Evolutionary conservation across 2,329 filamentous ascomycete species (phyloP), one percentile per base, ranked within the genome.

Genomic region (Torrubiella hemipterigena): DNA sequence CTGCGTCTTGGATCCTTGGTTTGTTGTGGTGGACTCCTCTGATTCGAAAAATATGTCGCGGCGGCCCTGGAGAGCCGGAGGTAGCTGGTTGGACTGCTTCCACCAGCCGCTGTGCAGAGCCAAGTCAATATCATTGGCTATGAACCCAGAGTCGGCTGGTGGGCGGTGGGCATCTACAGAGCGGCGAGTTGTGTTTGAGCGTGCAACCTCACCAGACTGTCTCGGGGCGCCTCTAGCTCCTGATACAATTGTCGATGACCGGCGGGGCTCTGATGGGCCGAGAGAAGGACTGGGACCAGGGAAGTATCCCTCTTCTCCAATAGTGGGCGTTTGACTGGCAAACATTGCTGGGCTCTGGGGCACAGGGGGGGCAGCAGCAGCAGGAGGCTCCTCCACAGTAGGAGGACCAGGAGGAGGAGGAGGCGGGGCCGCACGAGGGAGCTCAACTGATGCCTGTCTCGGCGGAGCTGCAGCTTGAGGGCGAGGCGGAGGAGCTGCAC

Each of bases 71-170:
- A 96, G 73, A 3, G 74, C 71, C 1, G 89, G 86, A 3, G 91
- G 91, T 2, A 87, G 69, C 22, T 74, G 74, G 39, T 83, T 82
- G 9, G 79, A 67, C 47, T 87, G 77, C 22, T 80, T 74, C 87
- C 89, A 98, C 91, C 91, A 98, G 30, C 78, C 71, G 13, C 75
- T 81, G 30, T 69, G 67, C 27, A 71, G 64, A 10, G 73, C 77
- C 22, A 96, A 64, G 46, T 96, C 87, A 34, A 96, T 58, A 37
- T 96, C 87, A 34, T 77, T 78, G 24, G 91, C 91, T 39, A 96
- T 89, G 48, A 77, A 93, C 2, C 85, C 83, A 27, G 79, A 76
- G 41, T 89, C 83, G 52, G 77, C 69, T 6, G 78, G 80, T 14
- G 83, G 78, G 28, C 89, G 74, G 23, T 69, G 56, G 34, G 81